phyloP scores from a whole-genome alignment of 2,329 filamentous ascomycete genomes.

The Mycogone perniciosa region DNA sequence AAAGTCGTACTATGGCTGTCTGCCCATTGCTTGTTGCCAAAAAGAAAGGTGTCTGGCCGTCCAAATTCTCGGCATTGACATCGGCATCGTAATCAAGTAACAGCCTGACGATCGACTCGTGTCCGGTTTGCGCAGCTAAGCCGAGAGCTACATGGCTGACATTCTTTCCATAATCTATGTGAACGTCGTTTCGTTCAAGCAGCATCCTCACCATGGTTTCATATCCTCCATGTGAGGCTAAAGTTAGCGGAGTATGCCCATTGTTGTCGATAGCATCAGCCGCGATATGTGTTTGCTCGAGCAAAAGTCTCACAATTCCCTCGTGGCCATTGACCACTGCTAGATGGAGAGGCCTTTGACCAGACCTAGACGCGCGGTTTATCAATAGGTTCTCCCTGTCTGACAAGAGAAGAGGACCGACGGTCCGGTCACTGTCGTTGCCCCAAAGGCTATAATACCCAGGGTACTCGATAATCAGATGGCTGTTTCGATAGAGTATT shows the following conservation, averaged over 20 bases:
- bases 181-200: background rate
- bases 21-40: background rate
- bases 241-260: background rate
- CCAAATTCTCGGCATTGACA: background rate
- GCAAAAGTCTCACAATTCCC: background rate
- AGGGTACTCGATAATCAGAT: background rate
- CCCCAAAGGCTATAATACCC: too few relatives aligned
- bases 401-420: background rate
- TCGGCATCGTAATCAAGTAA: background rate
- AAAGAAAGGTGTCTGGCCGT: background rate
- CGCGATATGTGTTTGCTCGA: background rate
- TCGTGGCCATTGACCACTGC: background rate
- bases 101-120: background rate
- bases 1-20: background rate
- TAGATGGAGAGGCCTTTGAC: background rate
- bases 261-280: background rate
- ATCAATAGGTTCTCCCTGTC: background rate
- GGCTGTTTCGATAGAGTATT: background rate
- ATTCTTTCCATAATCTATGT: background rate
- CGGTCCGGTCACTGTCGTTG: too few relatives aligned
- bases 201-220: background rate
- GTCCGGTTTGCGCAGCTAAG: background rate
- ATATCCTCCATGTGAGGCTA: background rate
- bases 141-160: background rate
- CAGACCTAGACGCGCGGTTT: background rate